Base-by-base conservation (phyloP, 1,284 basidiomycete genomes). In the Anthracocystis setariae region DNA sequence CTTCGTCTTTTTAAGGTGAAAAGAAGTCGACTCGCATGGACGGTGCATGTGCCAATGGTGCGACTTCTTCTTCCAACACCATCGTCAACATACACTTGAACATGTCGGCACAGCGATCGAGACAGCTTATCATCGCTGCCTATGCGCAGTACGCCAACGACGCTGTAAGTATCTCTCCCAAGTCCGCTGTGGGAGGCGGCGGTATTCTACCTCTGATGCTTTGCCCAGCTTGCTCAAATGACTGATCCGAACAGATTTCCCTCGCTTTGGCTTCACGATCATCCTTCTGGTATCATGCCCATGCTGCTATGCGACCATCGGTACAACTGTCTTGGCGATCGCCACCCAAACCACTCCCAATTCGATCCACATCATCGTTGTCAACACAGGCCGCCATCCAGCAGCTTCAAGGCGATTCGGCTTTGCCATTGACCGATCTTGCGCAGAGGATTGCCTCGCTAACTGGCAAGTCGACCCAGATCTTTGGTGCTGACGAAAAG, bases 141-240 rank as follows among this genome's bases (percentile, higher is more conserved):
- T 73, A 65, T 48, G 65, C 71, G 62, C 71, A 73, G 62, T 73
- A 59, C 23, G 62, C 66, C 21, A 73, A 66, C 53, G 66, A 73
- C 58, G 62, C 67, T 17, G 71, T 73, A 55, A 62, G 71, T 65
- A 27, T 9, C 18, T 20, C 43, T 15, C 12, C 5, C 15, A 5
- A 18, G 15, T 25, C 42, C 45, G 21, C 48, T 32, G 12, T 44
- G 10, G 25, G 33, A 23, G 40, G 35, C 35, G 40, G 35, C 35
- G 12, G 23, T 18, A 17, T 17, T 29, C 8, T 32, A 8, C 8
- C 13, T 44, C 45, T 20, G 25, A 20, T 42, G 2, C 9, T 23
- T 12, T 39, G 53, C 42, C 46, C 45, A 55, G 33, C 60, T 60
- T 57, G 60, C 59, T 66, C 55, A 66, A 65, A 64, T 60, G 47